Percentiles rank a stretch among this genome's conserved stretches.
Conservation (phyloP, 2,329 filamentous ascomycete genomes). For the Nakataea oryzae region DNA sequence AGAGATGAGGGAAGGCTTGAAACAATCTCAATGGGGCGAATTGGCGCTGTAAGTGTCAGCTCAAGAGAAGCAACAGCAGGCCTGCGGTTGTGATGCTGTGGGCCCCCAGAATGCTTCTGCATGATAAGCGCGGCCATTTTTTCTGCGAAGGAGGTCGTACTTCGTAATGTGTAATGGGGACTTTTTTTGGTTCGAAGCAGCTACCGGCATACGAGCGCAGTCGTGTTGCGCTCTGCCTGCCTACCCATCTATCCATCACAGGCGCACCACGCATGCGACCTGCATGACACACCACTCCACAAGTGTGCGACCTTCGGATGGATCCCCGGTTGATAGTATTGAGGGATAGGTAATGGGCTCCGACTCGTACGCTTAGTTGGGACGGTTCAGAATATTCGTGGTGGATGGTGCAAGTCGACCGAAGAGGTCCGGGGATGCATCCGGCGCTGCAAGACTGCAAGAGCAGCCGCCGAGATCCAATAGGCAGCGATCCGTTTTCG, state of each 20-base stretch:
- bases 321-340: neutral
- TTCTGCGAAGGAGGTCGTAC: neutral
- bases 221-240: too few species aligned
- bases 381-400: neutral
- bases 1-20: constrained; percentile 6
- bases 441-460: neutral
- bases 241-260: neutral
- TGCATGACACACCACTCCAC: constrained; percentile 4
- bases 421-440: neutral
- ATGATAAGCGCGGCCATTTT: neutral
- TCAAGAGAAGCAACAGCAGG: neutral
- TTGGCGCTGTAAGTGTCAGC: constrained; percentile 2
- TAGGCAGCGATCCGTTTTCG: neutral
- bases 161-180: neutral
- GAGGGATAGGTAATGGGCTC: neutral
- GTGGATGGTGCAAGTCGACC: neutral
- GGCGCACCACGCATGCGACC: neutral
- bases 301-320: neutral
- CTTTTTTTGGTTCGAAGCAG: neutral
- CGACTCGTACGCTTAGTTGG: neutral
- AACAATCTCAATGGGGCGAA: constrained; percentile 10
- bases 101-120: neutral
- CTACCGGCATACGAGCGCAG: neutral
- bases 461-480: neutral
- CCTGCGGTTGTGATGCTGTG: neutral